Conservation (phyloP, 2,329 filamentous ascomycete species). For the Fusarium armeniacum region DNA sequence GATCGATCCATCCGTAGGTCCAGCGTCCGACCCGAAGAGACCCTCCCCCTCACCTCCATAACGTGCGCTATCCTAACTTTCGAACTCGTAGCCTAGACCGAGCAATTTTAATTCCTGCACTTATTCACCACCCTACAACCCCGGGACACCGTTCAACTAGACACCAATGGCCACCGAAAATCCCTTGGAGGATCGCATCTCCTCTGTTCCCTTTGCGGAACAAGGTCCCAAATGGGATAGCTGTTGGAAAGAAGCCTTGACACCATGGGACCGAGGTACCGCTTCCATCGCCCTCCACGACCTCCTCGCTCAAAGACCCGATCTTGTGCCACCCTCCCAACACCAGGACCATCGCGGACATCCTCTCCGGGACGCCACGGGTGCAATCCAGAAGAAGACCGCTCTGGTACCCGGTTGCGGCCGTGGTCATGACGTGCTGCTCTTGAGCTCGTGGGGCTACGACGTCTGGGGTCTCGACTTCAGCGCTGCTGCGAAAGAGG, state of each 20-base stretch:
- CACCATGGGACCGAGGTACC: conserved; percentile 70
- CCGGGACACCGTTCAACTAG: neutral
- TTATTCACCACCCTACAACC: neutral
- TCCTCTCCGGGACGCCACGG: conserved; percentile 44
- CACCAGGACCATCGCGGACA: conserved; percentile 52
- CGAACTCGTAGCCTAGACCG: conserved; percentile 11
- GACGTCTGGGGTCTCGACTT: conserved; percentile 82
- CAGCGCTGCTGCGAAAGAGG: conserved; percentile 62
- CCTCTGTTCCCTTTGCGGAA: conserved; percentile 50
- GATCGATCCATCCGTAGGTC: conserved; percentile 40
- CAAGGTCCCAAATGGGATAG: conserved; percentile 62
- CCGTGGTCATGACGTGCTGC: conserved; percentile 82
- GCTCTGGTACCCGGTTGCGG: conserved; percentile 88
- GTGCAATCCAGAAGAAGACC: conserved; percentile 48
- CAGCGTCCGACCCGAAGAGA: conserved; percentile 34
- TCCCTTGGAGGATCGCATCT: conserved; percentile 55
- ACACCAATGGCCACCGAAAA: conserved; percentile 44
- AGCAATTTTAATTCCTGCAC: conserved; percentile 8
- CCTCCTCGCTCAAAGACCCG: conserved; percentile 61
- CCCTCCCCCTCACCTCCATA: conserved; percentile 39
- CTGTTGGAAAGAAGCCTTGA: conserved; percentile 61
- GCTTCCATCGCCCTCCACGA: conserved; percentile 69
- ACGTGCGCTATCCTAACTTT: conserved; percentile 26
- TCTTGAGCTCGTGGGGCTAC: conserved; percentile 81
- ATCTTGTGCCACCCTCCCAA: conserved; percentile 60